phyloP scores from a whole-genome alignment of 108 stramenopile genomes.

The Cyclotella cryptica region DNA sequence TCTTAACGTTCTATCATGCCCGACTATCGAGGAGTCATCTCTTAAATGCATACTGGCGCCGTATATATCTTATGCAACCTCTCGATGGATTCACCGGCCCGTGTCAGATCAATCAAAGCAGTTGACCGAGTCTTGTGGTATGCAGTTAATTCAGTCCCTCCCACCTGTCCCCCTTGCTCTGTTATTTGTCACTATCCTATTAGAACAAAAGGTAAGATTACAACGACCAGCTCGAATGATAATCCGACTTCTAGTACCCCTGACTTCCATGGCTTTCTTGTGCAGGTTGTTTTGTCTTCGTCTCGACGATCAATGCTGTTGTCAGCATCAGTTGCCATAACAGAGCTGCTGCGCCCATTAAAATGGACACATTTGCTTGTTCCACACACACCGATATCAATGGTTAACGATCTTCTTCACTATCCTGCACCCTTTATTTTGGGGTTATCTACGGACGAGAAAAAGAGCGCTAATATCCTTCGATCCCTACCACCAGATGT shows the following conservation, averaged over 20 bases:
- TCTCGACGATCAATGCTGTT: conserved; percentile 76
- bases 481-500: conserved; percentile 79
- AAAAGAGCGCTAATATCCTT: conserved; percentile 63
- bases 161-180: conserved; percentile 82
- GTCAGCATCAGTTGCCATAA: conserved; percentile 63
- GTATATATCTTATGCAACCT: conserved; percentile 49
- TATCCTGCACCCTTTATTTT: conserved; percentile 91
- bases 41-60: conserved; percentile 66
- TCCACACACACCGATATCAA: conserved; percentile 77
- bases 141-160: conserved; percentile 66
- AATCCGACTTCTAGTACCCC: neutral
- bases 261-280: neutral
- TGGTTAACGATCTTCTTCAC: conserved; percentile 82
- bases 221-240: neutral
- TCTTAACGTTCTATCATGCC: conserved; percentile 62
- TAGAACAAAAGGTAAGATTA: conserved; percentile 80
- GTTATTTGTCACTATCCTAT: conserved; percentile 68
- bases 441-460: conserved; percentile 77
- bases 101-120: conserved; percentile 53
- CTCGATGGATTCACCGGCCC: conserved; percentile 72
- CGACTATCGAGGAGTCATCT: conserved; percentile 57
- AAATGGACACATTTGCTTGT: conserved; percentile 85
- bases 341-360: conserved; percentile 66
- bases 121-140: conserved; percentile 58
- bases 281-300: conserved; percentile 73